Base-by-base conservation (phyloP, 371 early-diverging fungal genomes). In the Furculomyces boomerangus region DNA sequence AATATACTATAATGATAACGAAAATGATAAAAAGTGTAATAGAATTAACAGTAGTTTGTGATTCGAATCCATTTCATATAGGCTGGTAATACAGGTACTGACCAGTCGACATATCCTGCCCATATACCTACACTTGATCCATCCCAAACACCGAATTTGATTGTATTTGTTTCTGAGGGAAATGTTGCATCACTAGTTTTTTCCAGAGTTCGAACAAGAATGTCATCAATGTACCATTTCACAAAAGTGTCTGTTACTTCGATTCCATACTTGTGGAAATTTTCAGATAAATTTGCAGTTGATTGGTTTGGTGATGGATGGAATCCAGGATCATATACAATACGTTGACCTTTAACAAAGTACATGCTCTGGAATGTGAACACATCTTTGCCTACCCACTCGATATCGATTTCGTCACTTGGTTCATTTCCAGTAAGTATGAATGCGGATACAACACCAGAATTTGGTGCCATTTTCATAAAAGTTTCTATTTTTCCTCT, bases 321-420 rank as follows among this genome's bases (percentile, higher is more conserved):
- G 37, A 50, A 60, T n/a, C 48, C 44, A 2, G 61, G 53, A 35
- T 46, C 37, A 5, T 51, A 56, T 10, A 56, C 59, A 1, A 60
- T 57, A 20, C 69, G 66, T 52, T 67, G 62, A 14, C 66, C 69
- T n/a, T 63, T 60, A 59, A 61, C 64, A 57, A 66, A 68, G 25
- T 63, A 64, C 69, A 68, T 68, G 14, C 59, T 59, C 56, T 67
- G 69, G 14, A 57, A 63, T 0, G 58, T 55, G 53, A 40, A 46
- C 24, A 55, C 54, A 50, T 67, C 60, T 49, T 55, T 64, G 39
- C 69, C 69, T 1, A 68, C 69, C 61, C 60, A 66, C 39, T 68
- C 69, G 53, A 60, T 61, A 50, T 68, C 69, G 16, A 68, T 44
- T 37, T 68, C 69, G 45, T 68, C 69, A 8, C 56, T 25, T 24